Evolutionary conservation across 2,329 filamentous ascomycete species (phyloP).

Genomic region (Colletotrichum salicis): DNA sequence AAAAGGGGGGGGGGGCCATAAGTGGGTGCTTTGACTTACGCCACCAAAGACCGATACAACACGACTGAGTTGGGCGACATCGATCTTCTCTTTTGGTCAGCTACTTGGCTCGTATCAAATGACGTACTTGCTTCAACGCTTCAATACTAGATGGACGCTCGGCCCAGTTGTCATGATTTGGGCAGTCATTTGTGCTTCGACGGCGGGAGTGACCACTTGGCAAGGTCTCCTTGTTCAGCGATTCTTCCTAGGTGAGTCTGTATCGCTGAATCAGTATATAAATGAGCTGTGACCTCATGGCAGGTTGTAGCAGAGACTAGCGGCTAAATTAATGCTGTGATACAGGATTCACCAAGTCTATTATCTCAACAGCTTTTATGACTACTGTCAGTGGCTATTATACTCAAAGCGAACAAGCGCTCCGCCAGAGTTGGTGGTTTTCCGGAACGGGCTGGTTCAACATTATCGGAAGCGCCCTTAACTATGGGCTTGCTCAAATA

Average conservation of each 20-base stretch:
- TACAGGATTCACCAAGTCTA: constrained; percentile 66
- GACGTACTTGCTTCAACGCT: constrained; percentile 76
- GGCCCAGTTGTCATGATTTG: constrained; percentile 73
- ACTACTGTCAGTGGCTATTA: constrained; percentile 71
- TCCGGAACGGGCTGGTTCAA: constrained; percentile 68
- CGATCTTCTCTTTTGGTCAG: constrained; percentile 84
- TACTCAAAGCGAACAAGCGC: constrained; percentile 71
- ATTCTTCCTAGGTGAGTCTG: constrained; percentile 62
- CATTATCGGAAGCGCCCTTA: constrained; percentile 70
- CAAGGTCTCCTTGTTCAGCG: constrained; percentile 73
- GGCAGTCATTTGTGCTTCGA: constrained; percentile 74
- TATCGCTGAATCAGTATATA: too few relatives aligned
- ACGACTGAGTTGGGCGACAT: constrained; percentile 80
- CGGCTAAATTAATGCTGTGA: background rate
- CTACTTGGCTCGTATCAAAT: constrained; percentile 78
- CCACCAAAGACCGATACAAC: constrained; percentile 65
- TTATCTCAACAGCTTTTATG: constrained; percentile 76
- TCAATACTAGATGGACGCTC: constrained; percentile 71
- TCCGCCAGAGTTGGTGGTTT: constrained; percentile 76
- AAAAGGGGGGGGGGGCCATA: too few relatives aligned
- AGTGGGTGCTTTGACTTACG: too few relatives aligned
- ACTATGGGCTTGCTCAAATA: constrained; percentile 76
- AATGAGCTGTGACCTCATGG: too few relatives aligned
- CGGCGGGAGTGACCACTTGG: constrained; percentile 72
- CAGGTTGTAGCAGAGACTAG: too few relatives aligned